These are phyloP conservation scores for Hypoxylon trugodes DNA, from an alignment of 495 filamentous ascomycete species.

Conservation along the genomic window DNA sequence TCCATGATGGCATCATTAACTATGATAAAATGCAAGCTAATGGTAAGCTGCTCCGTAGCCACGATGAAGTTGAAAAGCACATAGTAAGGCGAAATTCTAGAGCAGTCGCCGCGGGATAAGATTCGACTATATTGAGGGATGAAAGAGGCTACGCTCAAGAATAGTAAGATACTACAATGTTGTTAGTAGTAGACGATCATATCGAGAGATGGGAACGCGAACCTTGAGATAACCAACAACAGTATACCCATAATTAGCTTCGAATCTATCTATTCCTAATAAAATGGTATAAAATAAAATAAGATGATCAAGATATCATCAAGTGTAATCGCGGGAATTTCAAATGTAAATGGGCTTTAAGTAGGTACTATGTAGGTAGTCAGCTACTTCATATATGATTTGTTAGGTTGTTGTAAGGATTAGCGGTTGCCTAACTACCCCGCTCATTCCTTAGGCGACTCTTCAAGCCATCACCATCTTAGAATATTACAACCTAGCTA, in stretches of 20 bases:
- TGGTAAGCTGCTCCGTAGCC: slow-evolving; percentile 4
- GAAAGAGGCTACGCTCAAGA: slow-evolving; percentile 14
- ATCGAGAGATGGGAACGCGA: background rate
- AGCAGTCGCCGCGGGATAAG: background rate
- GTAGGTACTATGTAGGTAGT: too few relatives aligned
- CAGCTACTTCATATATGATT: too few relatives aligned
- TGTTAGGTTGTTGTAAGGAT: background rate
- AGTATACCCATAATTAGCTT: background rate
- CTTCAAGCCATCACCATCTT: too few relatives aligned
- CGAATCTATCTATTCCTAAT: background rate
- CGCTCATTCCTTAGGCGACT: too few relatives aligned
- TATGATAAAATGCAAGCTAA: background rate
- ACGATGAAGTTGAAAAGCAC: slow-evolving; percentile 12
- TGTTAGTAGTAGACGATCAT: background rate
- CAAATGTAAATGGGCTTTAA: too few relatives aligned
- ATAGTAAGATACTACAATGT: background rate
- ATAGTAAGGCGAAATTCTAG: slow-evolving; percentile 3
- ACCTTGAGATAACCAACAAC: background rate
- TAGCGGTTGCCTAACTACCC: slow-evolving; percentile 3
- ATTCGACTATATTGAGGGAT: slow-evolving; percentile 10
- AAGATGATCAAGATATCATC: too few relatives aligned
- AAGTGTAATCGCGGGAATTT: too few relatives aligned
- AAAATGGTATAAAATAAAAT: too few relatives aligned
- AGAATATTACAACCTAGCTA: background rate
- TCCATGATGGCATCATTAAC: background rate